phyloP scores from a whole-genome alignment of 2,329 filamentous ascomycete genomes.

The Pseudocercospora vitis region DNA sequence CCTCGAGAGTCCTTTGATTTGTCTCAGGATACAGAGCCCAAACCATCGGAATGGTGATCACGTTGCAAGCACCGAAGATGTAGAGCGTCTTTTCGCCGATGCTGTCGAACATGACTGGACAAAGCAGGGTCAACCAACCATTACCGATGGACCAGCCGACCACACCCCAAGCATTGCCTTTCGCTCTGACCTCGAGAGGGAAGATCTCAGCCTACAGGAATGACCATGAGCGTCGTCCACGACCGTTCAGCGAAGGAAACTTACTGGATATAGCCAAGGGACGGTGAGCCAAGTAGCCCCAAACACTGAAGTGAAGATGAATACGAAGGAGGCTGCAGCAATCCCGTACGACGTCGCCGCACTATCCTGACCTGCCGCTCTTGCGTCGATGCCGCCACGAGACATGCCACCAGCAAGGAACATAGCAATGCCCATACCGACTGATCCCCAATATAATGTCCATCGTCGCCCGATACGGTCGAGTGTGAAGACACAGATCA shows the following conservation, averaged over 20 bases:
- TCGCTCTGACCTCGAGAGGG: slow-evolving; percentile 67
- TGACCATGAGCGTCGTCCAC: background rate
- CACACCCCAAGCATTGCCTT: slow-evolving; percentile 74
- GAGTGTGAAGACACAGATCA: slow-evolving; percentile 41
- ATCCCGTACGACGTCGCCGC: slow-evolving; percentile 29
- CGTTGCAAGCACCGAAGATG: slow-evolving; percentile 69
- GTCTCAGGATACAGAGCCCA: slow-evolving; percentile 75
- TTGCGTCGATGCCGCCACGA: slow-evolving; percentile 32
- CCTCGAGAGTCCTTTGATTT: slow-evolving; percentile 69
- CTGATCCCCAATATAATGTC: slow-evolving; percentile 40
- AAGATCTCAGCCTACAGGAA: slow-evolving; percentile 67
- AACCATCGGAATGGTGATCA: slow-evolving; percentile 65
- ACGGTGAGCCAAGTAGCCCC: slow-evolving; percentile 62
- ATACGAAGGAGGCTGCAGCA: slow-evolving; percentile 70
- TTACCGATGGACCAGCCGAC: slow-evolving; percentile 76
- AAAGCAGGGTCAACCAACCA: slow-evolving; percentile 53
- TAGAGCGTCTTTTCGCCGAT: slow-evolving; percentile 72
- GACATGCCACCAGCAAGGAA: slow-evolving; percentile 39
- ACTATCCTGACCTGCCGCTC: slow-evolving; percentile 25
- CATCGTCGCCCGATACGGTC: slow-evolving; percentile 38
- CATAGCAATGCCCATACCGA: slow-evolving; percentile 38
- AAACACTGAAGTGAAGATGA: slow-evolving; percentile 65
- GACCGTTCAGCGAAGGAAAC: background rate
- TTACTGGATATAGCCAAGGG: slow-evolving; percentile 46
- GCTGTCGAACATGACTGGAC: slow-evolving; percentile 58